These are phyloP conservation scores for Pseudocercospora vitis DNA, from an alignment of 2,329 filamentous ascomycete species.

Conservation along the genomic window DNA sequence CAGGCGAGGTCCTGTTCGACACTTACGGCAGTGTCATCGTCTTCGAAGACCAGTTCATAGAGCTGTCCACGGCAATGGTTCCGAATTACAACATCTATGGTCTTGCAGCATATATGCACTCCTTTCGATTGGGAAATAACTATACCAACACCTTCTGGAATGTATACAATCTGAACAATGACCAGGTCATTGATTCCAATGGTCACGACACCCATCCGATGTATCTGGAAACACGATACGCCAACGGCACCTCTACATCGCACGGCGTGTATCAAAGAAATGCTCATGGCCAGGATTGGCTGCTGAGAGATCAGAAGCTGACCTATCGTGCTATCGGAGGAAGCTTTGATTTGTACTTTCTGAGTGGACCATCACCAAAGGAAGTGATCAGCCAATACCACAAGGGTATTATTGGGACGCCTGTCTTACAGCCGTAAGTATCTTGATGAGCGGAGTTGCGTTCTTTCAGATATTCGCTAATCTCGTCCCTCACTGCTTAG, in stretches of 20 bases:
- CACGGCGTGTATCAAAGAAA: slow-evolving; percentile 39
- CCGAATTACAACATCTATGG: slow-evolving; percentile 37
- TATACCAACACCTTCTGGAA: slow-evolving; percentile 36
- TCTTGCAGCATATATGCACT: slow-evolving; percentile 33
- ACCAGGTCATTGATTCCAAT: slow-evolving; percentile 30
- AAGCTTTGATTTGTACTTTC: slow-evolving; percentile 70
- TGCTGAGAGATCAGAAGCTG: slow-evolving; percentile 29
- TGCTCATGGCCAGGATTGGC: slow-evolving; percentile 39
- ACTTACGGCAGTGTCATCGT: slow-evolving; percentile 36
- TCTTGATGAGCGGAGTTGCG: too few relatives aligned
- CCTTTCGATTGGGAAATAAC: slow-evolving; percentile 35
- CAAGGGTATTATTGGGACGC: slow-evolving; percentile 31
- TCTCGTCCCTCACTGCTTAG: too few relatives aligned
- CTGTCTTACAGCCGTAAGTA: slow-evolving; percentile 27
- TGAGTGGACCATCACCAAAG: slow-evolving; percentile 53
- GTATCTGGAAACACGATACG: slow-evolving; percentile 38
- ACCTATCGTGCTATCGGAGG: slow-evolving; percentile 38
- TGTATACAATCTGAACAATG: slow-evolving; percentile 34
- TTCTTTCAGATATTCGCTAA: too few relatives aligned
- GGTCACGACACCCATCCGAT: slow-evolving; percentile 37
- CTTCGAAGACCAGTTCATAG: slow-evolving; percentile 38
- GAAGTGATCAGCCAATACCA: slow-evolving; percentile 22
- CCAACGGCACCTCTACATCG: slow-evolving; percentile 24
- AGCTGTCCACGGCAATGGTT: slow-evolving; percentile 33
- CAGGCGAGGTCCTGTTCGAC: slow-evolving; percentile 34